Percentiles rank a stretch among this genome's conserved stretches.
Evolutionary conservation across 2,329 filamentous ascomycete genomes (phyloP).

Genomic region (Trichoderma atrobrunneum): DNA sequence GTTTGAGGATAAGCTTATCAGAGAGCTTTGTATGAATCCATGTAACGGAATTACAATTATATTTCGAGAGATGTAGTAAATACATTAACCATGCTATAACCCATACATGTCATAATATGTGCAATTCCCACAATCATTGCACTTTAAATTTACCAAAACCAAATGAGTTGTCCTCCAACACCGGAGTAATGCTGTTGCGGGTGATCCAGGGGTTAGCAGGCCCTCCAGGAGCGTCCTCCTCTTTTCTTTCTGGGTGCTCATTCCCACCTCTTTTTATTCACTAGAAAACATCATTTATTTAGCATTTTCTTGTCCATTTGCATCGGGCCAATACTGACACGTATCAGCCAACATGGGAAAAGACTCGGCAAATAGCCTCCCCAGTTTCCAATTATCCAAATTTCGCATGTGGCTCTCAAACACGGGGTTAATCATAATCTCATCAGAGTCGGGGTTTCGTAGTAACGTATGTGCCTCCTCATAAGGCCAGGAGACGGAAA

Average conservation of each 20-base stretch:
- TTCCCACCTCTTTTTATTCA: not conserved
- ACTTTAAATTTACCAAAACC: not conserved
- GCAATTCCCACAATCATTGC: not conserved
- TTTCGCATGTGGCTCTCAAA: constrained; percentile 78
- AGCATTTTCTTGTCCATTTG: not conserved
- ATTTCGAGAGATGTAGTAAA: not conserved
- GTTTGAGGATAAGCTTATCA: not conserved
- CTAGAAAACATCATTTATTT: not conserved
- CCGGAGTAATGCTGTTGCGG: not conserved
- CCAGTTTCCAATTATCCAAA: constrained; percentile 78
- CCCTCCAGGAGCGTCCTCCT: not conserved
- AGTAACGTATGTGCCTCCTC: constrained; percentile 68
- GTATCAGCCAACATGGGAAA: constrained; percentile 50
- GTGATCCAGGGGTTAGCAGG: not conserved
- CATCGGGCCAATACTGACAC: not conserved
- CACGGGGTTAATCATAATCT: constrained; percentile 78
- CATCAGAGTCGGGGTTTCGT: constrained; percentile 54
- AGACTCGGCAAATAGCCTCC: constrained; percentile 61
- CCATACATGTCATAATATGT: not conserved
- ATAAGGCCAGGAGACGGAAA: constrained; percentile 83
- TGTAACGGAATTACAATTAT: not conserved
- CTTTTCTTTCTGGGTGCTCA: not conserved
- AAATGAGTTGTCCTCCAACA: not conserved
- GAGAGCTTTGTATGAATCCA: not conserved
- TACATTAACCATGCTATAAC: not conserved